A percentile compares a stretch with the other conserved stretches of the same genome.
Conservation (phyloP, 2,329 filamentous ascomycete genomes). For the Bipolaris zeicola region DNA sequence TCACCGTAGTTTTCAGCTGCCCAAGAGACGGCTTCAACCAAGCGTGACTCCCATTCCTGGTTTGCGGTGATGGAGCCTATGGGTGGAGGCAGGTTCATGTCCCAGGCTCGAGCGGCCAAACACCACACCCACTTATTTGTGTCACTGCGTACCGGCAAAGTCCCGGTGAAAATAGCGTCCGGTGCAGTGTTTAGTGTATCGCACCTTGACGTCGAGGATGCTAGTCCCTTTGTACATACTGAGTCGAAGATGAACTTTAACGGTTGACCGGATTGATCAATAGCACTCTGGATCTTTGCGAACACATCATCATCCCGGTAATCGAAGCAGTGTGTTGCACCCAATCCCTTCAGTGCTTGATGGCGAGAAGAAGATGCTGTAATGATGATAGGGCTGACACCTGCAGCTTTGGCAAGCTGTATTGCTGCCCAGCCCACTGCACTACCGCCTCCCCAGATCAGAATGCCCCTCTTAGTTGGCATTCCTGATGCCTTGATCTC, state of each 20-base stretch:
- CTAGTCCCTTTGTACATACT: background rate
- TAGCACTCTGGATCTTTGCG: background rate
- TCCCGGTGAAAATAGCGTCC: background rate
- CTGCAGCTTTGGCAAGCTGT: background rate
- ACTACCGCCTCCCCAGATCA: background rate
- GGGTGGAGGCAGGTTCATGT: background rate
- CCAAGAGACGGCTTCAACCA: background rate
- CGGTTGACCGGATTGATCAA: background rate
- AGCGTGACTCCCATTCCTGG: background rate
- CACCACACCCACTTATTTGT: background rate
- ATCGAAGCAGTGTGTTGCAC: background rate
- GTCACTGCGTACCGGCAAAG: background rate
- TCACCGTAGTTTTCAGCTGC: background rate
- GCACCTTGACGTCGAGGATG: background rate
- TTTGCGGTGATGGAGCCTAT: background rate
- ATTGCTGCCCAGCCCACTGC: background rate
- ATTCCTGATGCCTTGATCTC: background rate
- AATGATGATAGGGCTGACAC: background rate
- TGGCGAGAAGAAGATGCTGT: background rate
- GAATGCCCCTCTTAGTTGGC: background rate
- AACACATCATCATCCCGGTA: background rate
- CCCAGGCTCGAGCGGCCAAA: background rate
- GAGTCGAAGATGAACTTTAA: background rate
- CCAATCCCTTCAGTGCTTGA: background rate
- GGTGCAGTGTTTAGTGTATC: background rate